Evolutionary conservation across 352 stramenopile species (phyloP), one percentile per base, ranked within the genome.

Genomic region (Phytophthora rubi): DNA sequence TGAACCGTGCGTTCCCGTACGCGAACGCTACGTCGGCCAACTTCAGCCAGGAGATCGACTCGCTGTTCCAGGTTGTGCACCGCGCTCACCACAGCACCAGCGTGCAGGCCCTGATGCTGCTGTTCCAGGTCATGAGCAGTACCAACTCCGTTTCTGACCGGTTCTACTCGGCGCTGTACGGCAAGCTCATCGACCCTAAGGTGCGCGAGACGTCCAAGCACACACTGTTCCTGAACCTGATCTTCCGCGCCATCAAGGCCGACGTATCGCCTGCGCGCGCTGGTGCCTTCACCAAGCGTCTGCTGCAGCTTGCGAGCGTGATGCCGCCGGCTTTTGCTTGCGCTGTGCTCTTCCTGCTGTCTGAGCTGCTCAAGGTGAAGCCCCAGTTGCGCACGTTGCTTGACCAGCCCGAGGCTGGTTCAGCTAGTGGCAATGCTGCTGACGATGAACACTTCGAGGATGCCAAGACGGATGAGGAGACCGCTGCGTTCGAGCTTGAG

Each of bases 1-100:
- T 99, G n/a, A 99, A 99, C 84, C 92, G 97, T 57, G 97, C 97
- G 44, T 98, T 99, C 76, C 98, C 98, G 18, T 99, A 99, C 69
- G 85, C 90, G 2, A 80, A 82, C 7, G 72, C 79, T 15, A 94
- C 86, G 23, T 88, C 85, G n/a, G 77, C 82, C 7, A 79, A 92
- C 42, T 90, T 95, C 9, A 73, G 83, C 13, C 58, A 88, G 16
- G 87, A 96, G 58, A 93, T 96, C 45, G 81, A 93, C 66, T 80
- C 86, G 65, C 69, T 96, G 44, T 95, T 96, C 59, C 79, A 81
- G 48, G 86, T 96, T n/a, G 87, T 94, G 39, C 87, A 92, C 54
- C 76, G 89, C 49, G 94, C 88, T 6, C 86, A 91, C 68, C 97
- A 98, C 51, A 85, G 82, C 39, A 98, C 97, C n/a, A 92, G 90